Evolutionary conservation across 176 grass and related monocot genomes (phyloP).

Genomic region (Carex cristatella): DNA sequence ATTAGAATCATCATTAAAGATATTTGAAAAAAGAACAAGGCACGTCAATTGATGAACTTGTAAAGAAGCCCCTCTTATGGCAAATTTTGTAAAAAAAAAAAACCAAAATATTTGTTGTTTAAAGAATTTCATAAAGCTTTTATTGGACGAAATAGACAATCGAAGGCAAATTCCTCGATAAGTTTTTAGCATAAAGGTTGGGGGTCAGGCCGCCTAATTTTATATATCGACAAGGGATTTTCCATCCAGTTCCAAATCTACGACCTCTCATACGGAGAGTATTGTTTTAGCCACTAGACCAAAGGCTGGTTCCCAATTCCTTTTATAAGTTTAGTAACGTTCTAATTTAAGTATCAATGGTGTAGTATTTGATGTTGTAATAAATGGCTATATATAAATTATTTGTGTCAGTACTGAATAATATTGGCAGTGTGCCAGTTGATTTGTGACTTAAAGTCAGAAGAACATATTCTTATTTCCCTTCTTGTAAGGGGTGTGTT

Average conservation of each 20-base stretch:
- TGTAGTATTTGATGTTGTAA: background rate
- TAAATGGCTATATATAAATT: constrained; percentile 1
- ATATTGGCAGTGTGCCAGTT: background rate
- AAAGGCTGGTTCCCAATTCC: background rate
- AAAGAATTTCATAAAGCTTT: background rate
- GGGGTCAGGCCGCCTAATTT: too few relatives aligned
- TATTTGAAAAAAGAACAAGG: background rate
- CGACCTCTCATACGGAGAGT: too few relatives aligned
- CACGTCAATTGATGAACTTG: background rate
- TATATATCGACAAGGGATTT: too few relatives aligned
- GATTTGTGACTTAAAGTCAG: constrained; percentile 17
- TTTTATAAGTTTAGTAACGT: background rate
- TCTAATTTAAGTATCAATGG: background rate
- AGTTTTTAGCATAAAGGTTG: background rate
- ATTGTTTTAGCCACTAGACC: too few relatives aligned
- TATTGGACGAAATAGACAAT: background rate
- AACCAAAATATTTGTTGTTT: background rate
- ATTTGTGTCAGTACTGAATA: background rate
- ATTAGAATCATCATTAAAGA: background rate
- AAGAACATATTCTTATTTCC: background rate
- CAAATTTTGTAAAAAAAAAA: background rate
- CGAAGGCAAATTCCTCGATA: background rate
- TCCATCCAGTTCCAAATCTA: too few relatives aligned
- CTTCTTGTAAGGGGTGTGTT: background rate
- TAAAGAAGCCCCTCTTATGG: background rate